Evolutionary conservation across 1,284 basidiomycete genomes (phyloP), one percentile per base, ranked within the genome.

Genomic region (Kwoniella shivajii): DNA sequence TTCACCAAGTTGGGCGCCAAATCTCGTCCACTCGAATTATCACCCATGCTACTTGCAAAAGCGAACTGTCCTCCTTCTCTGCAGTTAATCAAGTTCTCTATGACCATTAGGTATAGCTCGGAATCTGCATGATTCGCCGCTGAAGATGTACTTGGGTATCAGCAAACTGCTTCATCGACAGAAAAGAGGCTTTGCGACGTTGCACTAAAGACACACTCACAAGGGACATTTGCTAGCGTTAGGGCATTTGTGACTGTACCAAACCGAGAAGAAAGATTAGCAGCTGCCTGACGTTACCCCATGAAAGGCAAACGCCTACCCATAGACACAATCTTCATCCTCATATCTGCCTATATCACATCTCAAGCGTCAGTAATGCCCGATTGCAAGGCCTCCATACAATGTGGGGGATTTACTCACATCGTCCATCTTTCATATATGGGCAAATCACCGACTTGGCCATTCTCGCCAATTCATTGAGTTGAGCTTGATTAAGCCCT

Each of bases 361-460:
- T 20, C 11, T 16, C 3, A n/a, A 49, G 10, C 5, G 11, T 37
- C 14, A 37, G 18, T 9, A 47, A 20, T 2, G 36, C 14, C 6
- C 9, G n/a, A 24, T 50, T 20, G 20, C 6, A 36, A 36, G 31
- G 34, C 26, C 18, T 26, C 16, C 31, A 31, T 22, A 14, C 10
- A 39, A 3, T 33, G 24, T 36, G 10, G 27, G 31, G 14, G 18
- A 11, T 34, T 13, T 1, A 62, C 64, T 60, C 55, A 64, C 73
- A 75, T 48, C 64, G 65, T 50, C 65, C 68, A 53, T 50, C 53
- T 41, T 56, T 63, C 22, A 68, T 60, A 48, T 65, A 71, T 0
- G 73, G 73, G 57, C 73, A 75, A 22, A 72, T 61, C 22, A 74
- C 72, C 54, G 69, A 67, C 57, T 75, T 74, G 11, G 73, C 69